Percentiles rank a stretch among this genome's conserved stretches.
Conservation (phyloP, 2,329 filamentous ascomycete genomes). For the Aspergillus fructus region DNA sequence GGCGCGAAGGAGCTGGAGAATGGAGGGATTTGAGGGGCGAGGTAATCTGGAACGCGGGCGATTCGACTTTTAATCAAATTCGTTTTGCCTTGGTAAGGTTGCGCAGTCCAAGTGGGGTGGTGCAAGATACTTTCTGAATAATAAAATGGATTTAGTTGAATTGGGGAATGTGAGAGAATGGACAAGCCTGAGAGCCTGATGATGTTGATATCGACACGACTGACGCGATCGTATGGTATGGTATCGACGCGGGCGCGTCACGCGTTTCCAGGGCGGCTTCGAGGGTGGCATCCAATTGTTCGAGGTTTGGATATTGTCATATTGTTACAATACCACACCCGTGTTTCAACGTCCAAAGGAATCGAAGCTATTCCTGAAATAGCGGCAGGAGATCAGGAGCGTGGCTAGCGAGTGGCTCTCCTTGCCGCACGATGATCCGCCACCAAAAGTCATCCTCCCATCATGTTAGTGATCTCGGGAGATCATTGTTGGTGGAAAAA, state of each 20-base stretch:
- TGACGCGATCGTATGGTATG: constrained; percentile 26
- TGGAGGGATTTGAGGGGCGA: constrained; percentile 7
- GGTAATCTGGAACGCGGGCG: constrained; percentile 15
- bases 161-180: constrained; percentile 18
- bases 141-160: constrained; percentile 18
- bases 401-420: constrained; percentile 5
- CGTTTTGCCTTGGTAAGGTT: constrained; percentile 16
- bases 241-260: constrained; percentile 27
- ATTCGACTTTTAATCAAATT: constrained; percentile 20
- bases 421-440: constrained; percentile 14
- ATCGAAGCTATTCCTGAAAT: neutral
- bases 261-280: constrained; percentile 20
- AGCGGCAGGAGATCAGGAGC: neutral
- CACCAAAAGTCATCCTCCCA: constrained; percentile 2
- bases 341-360: neutral
- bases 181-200: constrained; percentile 15
- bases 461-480: constrained; percentile 10
- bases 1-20: constrained; percentile 13
- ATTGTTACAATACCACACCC: constrained; percentile 20
- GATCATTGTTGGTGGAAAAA: constrained; percentile 12
- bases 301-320: constrained; percentile 16
- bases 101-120: constrained; percentile 22
- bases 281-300: neutral
- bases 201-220: constrained; percentile 19
- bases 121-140: constrained; percentile 20